Percentiles rank a stretch among this genome's conserved stretches.
Conservation (phyloP, 2,329 filamentous ascomycete species). For the Cladophialophora immunda region DNA sequence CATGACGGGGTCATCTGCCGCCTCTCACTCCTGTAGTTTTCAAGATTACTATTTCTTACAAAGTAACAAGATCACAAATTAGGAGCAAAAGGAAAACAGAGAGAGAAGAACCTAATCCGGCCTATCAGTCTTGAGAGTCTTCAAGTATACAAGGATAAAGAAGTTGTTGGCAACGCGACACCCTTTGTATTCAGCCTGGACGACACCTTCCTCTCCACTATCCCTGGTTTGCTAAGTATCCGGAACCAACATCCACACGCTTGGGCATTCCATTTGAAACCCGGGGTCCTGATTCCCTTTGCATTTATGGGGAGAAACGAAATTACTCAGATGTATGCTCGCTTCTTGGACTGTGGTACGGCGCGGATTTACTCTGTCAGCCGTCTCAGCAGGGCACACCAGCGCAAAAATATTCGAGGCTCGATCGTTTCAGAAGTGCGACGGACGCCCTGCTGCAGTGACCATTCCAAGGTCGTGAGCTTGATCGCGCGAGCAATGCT, state of each 20-base stretch:
- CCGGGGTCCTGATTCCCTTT: background rate
- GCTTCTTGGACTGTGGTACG: background rate
- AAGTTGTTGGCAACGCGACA: background rate
- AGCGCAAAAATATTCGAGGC: constrained; percentile 7
- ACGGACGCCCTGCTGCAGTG: background rate
- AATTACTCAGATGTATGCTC: background rate
- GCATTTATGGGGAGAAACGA: background rate
- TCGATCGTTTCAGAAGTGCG: background rate
- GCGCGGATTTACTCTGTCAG: background rate
- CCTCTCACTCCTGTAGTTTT: too few species aligned
- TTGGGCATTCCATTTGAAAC: too few species aligned
- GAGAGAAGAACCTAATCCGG: too few species aligned
- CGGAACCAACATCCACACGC: too few species aligned
- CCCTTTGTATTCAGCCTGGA: background rate
- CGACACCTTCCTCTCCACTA: background rate
- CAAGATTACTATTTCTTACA: too few species aligned
- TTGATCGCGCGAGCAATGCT: constrained; percentile 20
- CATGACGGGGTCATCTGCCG: too few species aligned
- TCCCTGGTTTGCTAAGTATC: too few species aligned
- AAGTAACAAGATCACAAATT: too few species aligned
- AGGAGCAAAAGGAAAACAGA: too few species aligned
- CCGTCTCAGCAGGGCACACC: constrained; percentile 11
- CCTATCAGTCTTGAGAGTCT: too few species aligned
- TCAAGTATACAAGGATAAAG: too few species aligned
- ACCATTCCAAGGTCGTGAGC: constrained; percentile 18